Evolutionary conservation across 176 grass and related monocot species (phyloP).

Genomic region (Oryza coarctata): DNA sequence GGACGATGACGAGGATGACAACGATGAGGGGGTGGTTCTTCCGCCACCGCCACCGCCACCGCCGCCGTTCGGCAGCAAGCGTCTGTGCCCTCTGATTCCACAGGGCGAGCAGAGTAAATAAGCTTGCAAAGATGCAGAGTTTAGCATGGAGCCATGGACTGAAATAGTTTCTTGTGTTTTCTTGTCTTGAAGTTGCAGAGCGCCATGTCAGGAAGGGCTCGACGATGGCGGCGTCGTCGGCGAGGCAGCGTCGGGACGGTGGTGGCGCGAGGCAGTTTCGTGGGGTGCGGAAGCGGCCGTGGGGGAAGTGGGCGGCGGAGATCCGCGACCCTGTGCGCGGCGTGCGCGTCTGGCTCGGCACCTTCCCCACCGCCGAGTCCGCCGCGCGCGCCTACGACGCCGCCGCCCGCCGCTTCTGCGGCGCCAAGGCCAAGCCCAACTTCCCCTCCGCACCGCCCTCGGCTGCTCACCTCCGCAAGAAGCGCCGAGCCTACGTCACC

Average conservation of each 20-base stretch:
- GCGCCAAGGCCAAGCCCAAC: neutral
- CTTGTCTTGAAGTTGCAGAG: neutral
- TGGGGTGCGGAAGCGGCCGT: conserved; percentile 69
- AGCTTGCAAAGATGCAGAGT: no score
- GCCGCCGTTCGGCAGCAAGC: neutral
- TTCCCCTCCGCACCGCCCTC: no score
- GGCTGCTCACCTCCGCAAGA: no score
- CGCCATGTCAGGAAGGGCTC: neutral
- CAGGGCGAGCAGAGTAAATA: no score
- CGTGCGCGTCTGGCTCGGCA: conserved; percentile 80
- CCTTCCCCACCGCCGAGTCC: conserved; percentile 66
- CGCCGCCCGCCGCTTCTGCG: conserved; percentile 51
- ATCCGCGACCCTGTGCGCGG: conserved; percentile 69
- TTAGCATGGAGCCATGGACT: neutral
- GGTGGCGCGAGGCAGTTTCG: conserved; percentile 13
- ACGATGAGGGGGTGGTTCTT: neutral
- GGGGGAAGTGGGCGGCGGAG: conserved; percentile 80
- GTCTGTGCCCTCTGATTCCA: neutral
- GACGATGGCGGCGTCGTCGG: neutral
- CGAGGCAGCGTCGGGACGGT: neutral
- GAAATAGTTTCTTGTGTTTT: neutral
- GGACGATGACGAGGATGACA: neutral
- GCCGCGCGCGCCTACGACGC: conserved; percentile 73
- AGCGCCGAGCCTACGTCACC: no score
- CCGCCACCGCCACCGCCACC: neutral